phyloP scores from a whole-genome alignment of 1,284 basidiomycete genomes.

The Meira nashicola region DNA sequence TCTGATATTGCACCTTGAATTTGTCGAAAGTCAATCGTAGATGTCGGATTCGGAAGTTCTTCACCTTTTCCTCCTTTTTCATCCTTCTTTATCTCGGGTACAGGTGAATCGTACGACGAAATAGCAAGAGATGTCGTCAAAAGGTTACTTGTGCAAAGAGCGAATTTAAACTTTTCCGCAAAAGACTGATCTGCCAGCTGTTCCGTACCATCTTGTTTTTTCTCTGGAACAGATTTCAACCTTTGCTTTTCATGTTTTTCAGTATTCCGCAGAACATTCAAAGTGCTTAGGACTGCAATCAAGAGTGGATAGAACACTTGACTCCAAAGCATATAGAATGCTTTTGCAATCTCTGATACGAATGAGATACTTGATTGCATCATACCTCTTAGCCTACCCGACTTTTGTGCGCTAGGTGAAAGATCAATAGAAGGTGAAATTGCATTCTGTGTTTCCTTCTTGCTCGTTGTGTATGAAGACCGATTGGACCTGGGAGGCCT shows the following conservation, averaged over 20 bases:
- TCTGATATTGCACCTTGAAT: too few species aligned
- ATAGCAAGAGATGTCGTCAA: slow-evolving; percentile 46
- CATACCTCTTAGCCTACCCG: not conserved
- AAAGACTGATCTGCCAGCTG: slow-evolving; percentile 21
- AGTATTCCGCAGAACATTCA: not conserved
- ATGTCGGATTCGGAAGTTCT: not conserved
- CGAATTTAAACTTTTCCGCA: slow-evolving; percentile 45
- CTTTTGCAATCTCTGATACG: not conserved
- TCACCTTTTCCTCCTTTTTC: not conserved
- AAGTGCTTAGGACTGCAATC: not conserved
- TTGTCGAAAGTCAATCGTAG: not conserved
- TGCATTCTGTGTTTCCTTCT: not conserved
- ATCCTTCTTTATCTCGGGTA: not conserved
- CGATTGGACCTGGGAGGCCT: not conserved
- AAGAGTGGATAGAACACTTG: not conserved
- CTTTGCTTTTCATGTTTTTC: not conserved
- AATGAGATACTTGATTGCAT: not conserved
- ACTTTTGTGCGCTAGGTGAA: not conserved
- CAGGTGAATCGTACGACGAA: slow-evolving; percentile 37
- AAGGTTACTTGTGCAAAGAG: slow-evolving; percentile 47
- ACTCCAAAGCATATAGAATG: not conserved
- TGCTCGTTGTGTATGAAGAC: not conserved
- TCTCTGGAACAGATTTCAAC: not conserved
- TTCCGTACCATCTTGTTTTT: not conserved
- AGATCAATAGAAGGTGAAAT: not conserved